Base-by-base conservation (phyloP, 1,139 yeast species). In the Hanseniaspora uvarum region DNA sequence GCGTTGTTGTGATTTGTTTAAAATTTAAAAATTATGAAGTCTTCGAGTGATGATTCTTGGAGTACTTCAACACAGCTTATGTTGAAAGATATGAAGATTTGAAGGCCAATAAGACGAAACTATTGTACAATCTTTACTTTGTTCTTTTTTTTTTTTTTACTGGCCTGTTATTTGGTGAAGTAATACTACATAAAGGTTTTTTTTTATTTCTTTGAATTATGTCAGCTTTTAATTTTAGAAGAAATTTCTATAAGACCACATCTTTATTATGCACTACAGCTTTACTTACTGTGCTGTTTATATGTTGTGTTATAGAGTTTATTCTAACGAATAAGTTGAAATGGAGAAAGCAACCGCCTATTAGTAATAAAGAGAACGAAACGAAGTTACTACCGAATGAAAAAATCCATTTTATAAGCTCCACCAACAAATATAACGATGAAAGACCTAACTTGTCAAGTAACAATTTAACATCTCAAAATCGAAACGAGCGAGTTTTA, bases 351-450 rank as follows among this genome's bases (percentile, higher is more conserved):
- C 26, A 45, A 18, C 28, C 44, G 0, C 19, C 40, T 2, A 44
- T 53, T 11, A 53, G 53, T 16, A 50, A 50, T 16, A 50, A 43
- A 37, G 53, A 50, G 11, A 50, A 50, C 26, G 48, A 49, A 16
- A 53, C 55, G 6, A 47, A 53, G 24, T 10, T 53, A 2, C 40
- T 34, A 4, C 45, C 47, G 21, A 36, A 47, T 30, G 52, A 53
- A 10, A 53, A 43, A 6, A 46, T 53, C 7, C 47, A 43, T 12
- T 24, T 47, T 12, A 48, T 53, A 33, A 45, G 34, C 24, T 28
- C 39, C 5, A 37, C 16, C 18, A 21, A 19, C 18, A 11, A 44
- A 36, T 26, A 31, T 46, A 31, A 43, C 26, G 36, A 43, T 12
- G 18, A 39, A 19, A 40, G 26, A n/a, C 43, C 43, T 12, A 23